Conservation (phyloP, 73 alveolate genomes). For the Paramecium pentaurelia region DNA sequence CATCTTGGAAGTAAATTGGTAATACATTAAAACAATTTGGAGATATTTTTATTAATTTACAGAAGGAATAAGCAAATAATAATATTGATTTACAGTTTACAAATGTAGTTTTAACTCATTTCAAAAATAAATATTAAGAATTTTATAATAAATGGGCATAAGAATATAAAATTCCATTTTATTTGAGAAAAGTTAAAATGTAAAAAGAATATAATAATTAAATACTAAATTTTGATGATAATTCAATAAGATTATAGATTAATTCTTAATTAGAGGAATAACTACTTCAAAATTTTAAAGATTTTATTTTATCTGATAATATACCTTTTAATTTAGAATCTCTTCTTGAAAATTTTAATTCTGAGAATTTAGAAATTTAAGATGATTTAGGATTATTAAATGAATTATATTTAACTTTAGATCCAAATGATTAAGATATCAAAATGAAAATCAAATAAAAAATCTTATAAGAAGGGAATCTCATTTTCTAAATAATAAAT, state of each 20-base stretch:
- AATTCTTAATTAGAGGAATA: neutral
- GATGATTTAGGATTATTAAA: neutral
- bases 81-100: neutral
- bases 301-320: neutral
- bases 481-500: neutral
- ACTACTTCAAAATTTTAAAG: neutral
- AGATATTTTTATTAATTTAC: neutral
- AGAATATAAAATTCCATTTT: neutral
- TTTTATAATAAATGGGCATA: neutral
- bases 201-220: neutral
- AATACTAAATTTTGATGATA: neutral
- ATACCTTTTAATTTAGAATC: neutral
- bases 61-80: neutral
- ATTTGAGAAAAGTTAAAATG: neutral
- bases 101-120: neutral
- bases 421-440: neutral
- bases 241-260: neutral
- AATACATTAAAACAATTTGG: neutral
- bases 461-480: neutral
- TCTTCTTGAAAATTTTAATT: neutral
- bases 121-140: neutral
- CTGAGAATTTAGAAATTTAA: neutral
- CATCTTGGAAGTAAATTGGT: neutral
- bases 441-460: neutral
- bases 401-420: neutral